These are phyloP conservation scores for Polychytrium aggregatum DNA, from an alignment of 192 early-diverging fungal genomes.

Conservation along the genomic window DNA sequence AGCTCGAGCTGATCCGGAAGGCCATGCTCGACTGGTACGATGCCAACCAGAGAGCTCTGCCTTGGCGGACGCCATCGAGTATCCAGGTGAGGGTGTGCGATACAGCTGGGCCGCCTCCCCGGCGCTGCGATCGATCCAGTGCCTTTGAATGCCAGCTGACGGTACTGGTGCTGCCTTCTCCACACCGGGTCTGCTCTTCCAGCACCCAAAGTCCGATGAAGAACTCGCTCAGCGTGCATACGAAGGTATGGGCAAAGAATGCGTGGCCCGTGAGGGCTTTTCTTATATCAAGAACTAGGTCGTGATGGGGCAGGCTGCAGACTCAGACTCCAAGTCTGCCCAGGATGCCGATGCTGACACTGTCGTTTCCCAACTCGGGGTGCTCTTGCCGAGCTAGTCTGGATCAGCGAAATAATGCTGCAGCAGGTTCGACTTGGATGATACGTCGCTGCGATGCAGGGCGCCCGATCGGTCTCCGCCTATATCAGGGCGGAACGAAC, in stretches of 20 bases:
- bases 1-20: no score
- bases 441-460: no score
- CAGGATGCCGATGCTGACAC: slow-evolving; percentile 3
- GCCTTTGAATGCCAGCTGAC: background rate
- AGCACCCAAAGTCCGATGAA: no score
- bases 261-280: no score
- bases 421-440: slow-evolving; percentile 39
- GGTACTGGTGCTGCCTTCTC: no score
- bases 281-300: no score
- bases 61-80: slow-evolving; percentile 45
- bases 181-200: no score
- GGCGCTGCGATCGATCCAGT: no score
- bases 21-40: slow-evolving; percentile 59
- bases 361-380: no score
- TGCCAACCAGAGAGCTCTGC: slow-evolving; percentile 42
- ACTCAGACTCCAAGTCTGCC: background rate
- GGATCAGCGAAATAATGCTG: slow-evolving; percentile 79
- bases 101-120: background rate
- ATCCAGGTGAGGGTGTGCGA: background rate
- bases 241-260: slow-evolving; percentile 22
- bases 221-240: slow-evolving; percentile 44
- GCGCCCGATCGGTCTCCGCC: background rate
- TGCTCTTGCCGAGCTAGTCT: no score
- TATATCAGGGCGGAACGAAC: background rate
- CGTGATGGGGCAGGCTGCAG: no score